These are phyloP conservation scores for Verticillium alfalfae DNA, from an alignment of 2,329 filamentous ascomycete species.

Conservation along the genomic window DNA sequence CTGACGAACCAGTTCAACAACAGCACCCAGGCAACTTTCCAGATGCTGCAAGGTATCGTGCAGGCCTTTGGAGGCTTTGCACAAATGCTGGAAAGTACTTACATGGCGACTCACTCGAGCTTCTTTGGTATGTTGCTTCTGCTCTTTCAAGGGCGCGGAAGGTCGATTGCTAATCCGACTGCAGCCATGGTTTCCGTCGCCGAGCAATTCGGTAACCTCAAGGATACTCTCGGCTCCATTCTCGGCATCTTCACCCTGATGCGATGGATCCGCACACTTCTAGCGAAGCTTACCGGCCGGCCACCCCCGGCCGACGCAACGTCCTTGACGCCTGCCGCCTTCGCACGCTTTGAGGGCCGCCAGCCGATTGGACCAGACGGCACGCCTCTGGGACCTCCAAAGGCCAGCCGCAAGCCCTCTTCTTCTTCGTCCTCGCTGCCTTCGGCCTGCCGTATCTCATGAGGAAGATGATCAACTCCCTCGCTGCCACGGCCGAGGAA, in stretches of 20 bases:
- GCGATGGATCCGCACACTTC: conserved; percentile 85
- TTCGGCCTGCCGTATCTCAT: conserved; percentile 96
- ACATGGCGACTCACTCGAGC: conserved; percentile 98
- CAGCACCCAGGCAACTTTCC: conserved; percentile 93
- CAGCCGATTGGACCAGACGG: conserved; percentile 52
- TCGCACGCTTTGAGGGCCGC: conserved; percentile 81
- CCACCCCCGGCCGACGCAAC: conserved; percentile 83
- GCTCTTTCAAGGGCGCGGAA: not conserved
- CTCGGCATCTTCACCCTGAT: conserved; percentile 94
- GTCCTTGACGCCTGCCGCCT: conserved; percentile 82
- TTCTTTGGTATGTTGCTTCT: conserved; percentile 74
- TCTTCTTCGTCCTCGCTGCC: conserved; percentile 91
- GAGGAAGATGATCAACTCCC: conserved; percentile 85
- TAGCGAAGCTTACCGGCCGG: conserved; percentile 89
- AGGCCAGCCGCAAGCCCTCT: conserved; percentile 91
- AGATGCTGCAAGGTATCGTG: conserved; percentile 96
- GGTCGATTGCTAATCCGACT: not conserved
- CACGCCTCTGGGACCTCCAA: conserved; percentile 54
- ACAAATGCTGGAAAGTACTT: conserved; percentile 98
- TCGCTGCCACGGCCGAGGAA: conserved; percentile 81
- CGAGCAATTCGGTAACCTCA: conserved; percentile 90
- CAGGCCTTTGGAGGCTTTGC: conserved; percentile 95
- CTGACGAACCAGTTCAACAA: conserved; percentile 93
- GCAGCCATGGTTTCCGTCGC: conserved; percentile 96
- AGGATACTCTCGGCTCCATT: conserved; percentile 88